Evolutionary conservation across 441 rosid species (phyloP), one percentile per base, ranked within the genome.

Genomic region (Populus hybrid): DNA sequence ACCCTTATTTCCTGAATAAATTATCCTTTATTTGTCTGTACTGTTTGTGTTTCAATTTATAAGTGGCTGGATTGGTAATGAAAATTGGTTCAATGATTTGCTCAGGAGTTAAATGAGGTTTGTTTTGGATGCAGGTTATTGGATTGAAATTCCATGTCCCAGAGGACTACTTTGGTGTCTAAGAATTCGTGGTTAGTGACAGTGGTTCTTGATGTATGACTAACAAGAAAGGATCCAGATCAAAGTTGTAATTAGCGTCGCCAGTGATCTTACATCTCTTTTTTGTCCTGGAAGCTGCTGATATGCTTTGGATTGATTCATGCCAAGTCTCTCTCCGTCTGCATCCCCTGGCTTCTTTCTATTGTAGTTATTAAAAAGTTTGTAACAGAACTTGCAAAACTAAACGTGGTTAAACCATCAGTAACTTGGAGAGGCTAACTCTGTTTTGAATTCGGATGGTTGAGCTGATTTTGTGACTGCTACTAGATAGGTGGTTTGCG

Each of bases 121-220:
- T 16, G 61, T 59, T 67, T 68, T 77, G 79, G 75, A 84, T 87
- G 88, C 91, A 93, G 98, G 93, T 90, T 5, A 73, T 86, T 69
- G 97, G 97, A 42, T 76, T 95, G 84, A 91, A 85, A 84, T 95
- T 95, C 86, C 83, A 81, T 40, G 87, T 92, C 18, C 97, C 94
- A 0, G 98, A 93, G 89, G 99, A 92, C 82, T 95, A 87, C 83
- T 93, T 95, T 46, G 53, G 70, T 70, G 57, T 70, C 9, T 79
- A 61, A 76, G 77, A 14, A 2, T 63, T 36, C 21, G n/a, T 53
- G 61, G 61, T 53, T 53, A 53, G 61, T 14, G 61, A 4, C n/a
- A 21, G 59, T 36, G 9, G 34, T 1, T 10, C 32, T 23, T 46
- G 26, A 38, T 42, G 65, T 6, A 68, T 16, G 12, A 26, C 18